phyloP scores from a whole-genome alignment of 1,284 basidiomycete species.

The Lignosus rhinocerotis region DNA sequence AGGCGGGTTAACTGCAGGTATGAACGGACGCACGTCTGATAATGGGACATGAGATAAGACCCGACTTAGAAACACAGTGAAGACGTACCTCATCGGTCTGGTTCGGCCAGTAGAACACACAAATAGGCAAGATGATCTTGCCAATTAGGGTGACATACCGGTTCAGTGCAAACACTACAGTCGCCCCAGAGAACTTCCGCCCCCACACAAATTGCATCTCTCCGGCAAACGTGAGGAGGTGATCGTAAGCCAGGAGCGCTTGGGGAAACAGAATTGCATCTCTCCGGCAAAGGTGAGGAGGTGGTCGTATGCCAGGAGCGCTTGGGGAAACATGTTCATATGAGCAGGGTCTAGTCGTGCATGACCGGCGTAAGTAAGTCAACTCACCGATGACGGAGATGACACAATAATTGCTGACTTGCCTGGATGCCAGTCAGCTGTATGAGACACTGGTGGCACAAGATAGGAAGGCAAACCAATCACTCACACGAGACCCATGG shows the following conservation, averaged over 20 bases:
- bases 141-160: slow-evolving; percentile 22
- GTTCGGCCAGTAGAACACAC: slow-evolving; percentile 16
- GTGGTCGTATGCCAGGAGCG: slow-evolving; percentile 19
- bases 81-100: slow-evolving; percentile 11
- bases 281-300: slow-evolving; percentile 23
- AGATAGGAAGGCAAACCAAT: neutral
- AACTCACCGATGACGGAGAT: neutral
- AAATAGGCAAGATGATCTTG: slow-evolving; percentile 18
- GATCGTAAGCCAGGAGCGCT: slow-evolving; percentile 19
- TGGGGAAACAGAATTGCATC: slow-evolving; percentile 2
- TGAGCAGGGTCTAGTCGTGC: neutral
- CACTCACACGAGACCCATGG: neutral
- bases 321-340: neutral
- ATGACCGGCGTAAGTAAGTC: neutral
- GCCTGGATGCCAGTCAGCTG: neutral
- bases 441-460: neutral
- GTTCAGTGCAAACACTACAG: slow-evolving; percentile 24
- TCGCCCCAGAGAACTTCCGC: slow-evolving; percentile 21
- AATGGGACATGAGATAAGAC: neutral
- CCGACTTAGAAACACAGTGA: neutral
- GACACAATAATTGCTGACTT: neutral
- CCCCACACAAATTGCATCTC: slow-evolving; percentile 23
- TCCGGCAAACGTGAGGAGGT: slow-evolving; percentile 21
- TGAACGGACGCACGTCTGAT: neutral
- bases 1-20: neutral